phyloP scores from a whole-genome alignment of 768 basidiomycete species.

The Boletus pseudo-olivaceus region DNA sequence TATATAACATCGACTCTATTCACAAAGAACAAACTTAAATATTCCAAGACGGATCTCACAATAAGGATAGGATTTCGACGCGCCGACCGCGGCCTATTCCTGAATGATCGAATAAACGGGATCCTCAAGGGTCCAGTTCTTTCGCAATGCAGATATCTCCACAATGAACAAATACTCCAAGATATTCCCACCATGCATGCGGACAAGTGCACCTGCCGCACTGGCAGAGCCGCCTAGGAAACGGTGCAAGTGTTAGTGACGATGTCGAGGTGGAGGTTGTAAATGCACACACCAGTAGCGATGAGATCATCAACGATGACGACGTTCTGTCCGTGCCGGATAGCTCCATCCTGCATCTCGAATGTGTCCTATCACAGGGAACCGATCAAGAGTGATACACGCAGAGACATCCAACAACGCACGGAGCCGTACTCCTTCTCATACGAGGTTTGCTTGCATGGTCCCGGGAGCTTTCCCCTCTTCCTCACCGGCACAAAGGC shows the following conservation, averaged over 20 bases:
- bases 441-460: slow-evolving; percentile 69
- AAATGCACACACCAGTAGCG: slow-evolving; percentile 76
- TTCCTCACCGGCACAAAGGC: slow-evolving; percentile 97
- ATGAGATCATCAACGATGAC: slow-evolving; percentile 93
- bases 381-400: background rate
- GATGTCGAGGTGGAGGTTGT: background rate
- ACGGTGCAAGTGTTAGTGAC: slow-evolving; percentile 5
- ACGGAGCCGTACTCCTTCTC: slow-evolving; percentile 94
- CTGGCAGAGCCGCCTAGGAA: slow-evolving; percentile 82
- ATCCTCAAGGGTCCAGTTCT: slow-evolving; percentile 67
- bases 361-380: slow-evolving; percentile 70
- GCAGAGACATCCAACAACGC: slow-evolving; percentile 24
- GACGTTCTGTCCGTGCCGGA: slow-evolving; percentile 78
- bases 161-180: slow-evolving; percentile 95
- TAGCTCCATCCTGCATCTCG: slow-evolving; percentile 89
- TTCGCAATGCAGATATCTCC: slow-evolving; percentile 71
- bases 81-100: slow-evolving; percentile 35
- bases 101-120: slow-evolving; percentile 88
- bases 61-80: slow-evolving; percentile 25
- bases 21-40: slow-evolving; percentile 1
- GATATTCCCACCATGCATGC: slow-evolving; percentile 77
- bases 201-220: slow-evolving; percentile 87
- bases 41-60: background rate
- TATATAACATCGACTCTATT: background rate
- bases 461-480: slow-evolving; percentile 89